phyloP scores from a whole-genome alignment of 192 early-diverging fungal genomes.

The Coemansia sp. region DNA sequence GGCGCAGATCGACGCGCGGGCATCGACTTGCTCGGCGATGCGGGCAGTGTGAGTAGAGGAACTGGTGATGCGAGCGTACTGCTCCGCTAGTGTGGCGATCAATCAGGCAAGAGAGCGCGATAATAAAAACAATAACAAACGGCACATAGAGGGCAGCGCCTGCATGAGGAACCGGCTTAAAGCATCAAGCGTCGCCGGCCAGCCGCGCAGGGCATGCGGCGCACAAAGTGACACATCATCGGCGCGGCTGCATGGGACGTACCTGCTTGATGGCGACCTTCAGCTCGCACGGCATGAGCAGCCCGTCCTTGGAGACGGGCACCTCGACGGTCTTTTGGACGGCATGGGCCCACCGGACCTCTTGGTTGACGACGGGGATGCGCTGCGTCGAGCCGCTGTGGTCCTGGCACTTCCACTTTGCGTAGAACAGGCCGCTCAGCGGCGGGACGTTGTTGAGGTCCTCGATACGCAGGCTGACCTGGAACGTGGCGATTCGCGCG shows the following conservation, averaged over 20 bases:
- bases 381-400: conserved; percentile 37
- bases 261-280: conserved; percentile 67
- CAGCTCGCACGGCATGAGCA: conserved; percentile 72
- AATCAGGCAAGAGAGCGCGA: background rate
- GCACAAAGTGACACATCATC: too few species aligned
- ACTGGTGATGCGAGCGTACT: too few species aligned
- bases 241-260: conserved; percentile 3
- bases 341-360: conserved; percentile 63
- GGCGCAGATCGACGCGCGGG: background rate
- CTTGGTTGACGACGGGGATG: conserved; percentile 43
- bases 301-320: conserved; percentile 69
- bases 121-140: background rate
- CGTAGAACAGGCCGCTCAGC: conserved; percentile 73
- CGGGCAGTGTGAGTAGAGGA: too few species aligned
- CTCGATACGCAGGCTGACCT: conserved; percentile 58
- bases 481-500: conserved; percentile 65
- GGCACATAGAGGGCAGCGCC: background rate
- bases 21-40: too few species aligned
- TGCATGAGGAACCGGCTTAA: background rate
- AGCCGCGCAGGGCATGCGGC: too few species aligned
- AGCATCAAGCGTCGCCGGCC: background rate
- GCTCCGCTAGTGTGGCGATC: background rate
- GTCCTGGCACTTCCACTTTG: conserved; percentile 66
- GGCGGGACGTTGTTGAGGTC: conserved; percentile 82
- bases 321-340: conserved; percentile 56